phyloP scores from a whole-genome alignment of 306 rosid species.

The Albizia julibrissin region DNA sequence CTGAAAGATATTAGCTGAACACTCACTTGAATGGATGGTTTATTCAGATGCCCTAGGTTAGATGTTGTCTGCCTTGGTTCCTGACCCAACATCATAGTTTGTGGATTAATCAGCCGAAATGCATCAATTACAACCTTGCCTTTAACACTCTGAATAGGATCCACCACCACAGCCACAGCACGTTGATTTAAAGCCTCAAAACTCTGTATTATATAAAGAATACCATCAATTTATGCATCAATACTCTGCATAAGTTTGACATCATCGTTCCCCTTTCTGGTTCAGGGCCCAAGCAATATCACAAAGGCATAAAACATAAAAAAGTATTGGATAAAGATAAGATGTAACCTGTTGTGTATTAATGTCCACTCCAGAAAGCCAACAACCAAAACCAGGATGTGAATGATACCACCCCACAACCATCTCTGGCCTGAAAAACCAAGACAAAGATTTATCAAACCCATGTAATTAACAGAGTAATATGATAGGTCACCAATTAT shows the following conservation, averaged over 20 bases:
- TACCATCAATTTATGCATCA: slow-evolving; percentile 9
- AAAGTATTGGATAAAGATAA: slow-evolving; percentile 1
- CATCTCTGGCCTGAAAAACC: slow-evolving; percentile 86
- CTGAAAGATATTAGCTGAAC: slow-evolving; percentile 12
- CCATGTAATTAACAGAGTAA: not conserved
- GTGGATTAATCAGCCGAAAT: slow-evolving; percentile 92
- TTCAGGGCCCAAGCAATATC: not conserved
- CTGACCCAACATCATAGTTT: slow-evolving; percentile 97
- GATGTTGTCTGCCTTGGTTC: slow-evolving; percentile 98
- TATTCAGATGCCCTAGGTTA: slow-evolving; percentile 90
- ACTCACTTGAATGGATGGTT: slow-evolving; percentile 92
- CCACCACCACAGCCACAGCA: slow-evolving; percentile 98
- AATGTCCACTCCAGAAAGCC: slow-evolving; percentile 98
- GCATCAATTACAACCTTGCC: slow-evolving; percentile 99
- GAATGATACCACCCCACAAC: slow-evolving; percentile 99
- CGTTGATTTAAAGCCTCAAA: slow-evolving; percentile 97
- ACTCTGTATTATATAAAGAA: slow-evolving; percentile 51
- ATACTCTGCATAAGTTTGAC: not conserved
- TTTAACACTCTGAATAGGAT: slow-evolving; percentile 96
- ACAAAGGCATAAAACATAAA: not conserved
- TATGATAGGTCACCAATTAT: not conserved
- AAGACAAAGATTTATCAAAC: slow-evolving; percentile 14
- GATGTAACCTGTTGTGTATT: slow-evolving; percentile 89
- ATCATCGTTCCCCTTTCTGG: not conserved
- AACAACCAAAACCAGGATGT: slow-evolving; percentile 98